Evolutionary conservation across 2,329 filamentous ascomycete genomes (phyloP), one percentile per base, ranked within the genome.

Genomic region (Trichoderma brevicompactum): DNA sequence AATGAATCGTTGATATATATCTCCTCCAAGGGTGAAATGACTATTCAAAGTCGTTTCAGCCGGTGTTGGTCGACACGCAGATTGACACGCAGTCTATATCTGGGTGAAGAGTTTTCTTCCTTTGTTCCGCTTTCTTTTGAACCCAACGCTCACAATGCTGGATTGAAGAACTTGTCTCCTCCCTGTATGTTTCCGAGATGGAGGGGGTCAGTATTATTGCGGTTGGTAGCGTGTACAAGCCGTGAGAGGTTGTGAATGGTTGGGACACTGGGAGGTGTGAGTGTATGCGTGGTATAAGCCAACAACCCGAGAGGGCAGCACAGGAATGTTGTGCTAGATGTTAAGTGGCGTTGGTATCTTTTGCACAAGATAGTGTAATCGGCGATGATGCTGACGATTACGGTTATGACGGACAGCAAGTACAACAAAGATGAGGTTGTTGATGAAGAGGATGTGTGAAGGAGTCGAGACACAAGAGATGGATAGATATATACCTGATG

Each of bases 101-200:
- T 17, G 34, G 36, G n/a, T 52, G 48, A 43, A 52, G 13, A 44
- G 48, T 36, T 43, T n/a, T 34, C 5, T 15, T 23, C 28, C 6
- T 23, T 32, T 19, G 28, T 10, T 55, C 17, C 40, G 7, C 2
- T 23, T n/a, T 19, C 19, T 5, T 43, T 40, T 12, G 13, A 15
- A 32, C 15, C 28, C 13, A 52, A n/a, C 38, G 46, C 40, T 52
- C 48, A 62, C 40, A 36, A 38, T 38, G 59, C 49, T 13, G 6
- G 17, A 2, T 50, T 41, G 43, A 49, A 60, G 19, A 19, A 49
- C 7, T 23, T 48, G 17, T 46, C 34, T 10, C 5, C 23, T 43
- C 23, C 7, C 34, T 61, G 58, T 61, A 43, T 52, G 58, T 61
- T 52, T 50, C 58, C 58, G 38, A 52, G n/a, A 43, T 52, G 58